A percentile compares a stretch with the other conserved stretches of the same genome.
These are phyloP conservation scores for Vitis amurensis DNA, from an alignment of 164 flowering plant genomes.

Conservation along the genomic window DNA sequence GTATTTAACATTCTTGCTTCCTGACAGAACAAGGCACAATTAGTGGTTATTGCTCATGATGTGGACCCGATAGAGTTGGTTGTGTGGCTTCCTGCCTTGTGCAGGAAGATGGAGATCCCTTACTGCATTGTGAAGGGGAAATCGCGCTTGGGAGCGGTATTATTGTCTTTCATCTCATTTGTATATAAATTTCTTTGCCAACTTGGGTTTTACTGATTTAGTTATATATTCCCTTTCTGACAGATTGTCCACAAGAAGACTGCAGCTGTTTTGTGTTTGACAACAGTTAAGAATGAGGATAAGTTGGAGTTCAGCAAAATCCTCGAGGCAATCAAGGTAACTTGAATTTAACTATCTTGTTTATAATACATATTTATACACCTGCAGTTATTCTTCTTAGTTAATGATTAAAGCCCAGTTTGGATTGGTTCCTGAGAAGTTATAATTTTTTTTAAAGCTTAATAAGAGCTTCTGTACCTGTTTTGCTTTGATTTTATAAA, in stretches of 20 bases:
- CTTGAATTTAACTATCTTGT: neutral
- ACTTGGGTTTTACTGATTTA: neutral
- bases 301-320: constrained; percentile 83
- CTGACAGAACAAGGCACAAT: constrained; percentile 76
- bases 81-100: constrained; percentile 86
- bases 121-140: constrained; percentile 86
- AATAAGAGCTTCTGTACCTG: no score
- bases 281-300: constrained; percentile 84
- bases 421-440: no score
- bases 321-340: constrained; percentile 80
- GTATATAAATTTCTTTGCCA: neutral
- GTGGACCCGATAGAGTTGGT: constrained; percentile 87
- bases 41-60: constrained; percentile 84
- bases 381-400: no score
- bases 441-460: no score
- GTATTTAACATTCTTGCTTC: neutral
- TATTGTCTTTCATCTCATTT: neutral
- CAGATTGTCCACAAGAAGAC: constrained; percentile 88
- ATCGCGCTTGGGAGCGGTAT: constrained; percentile 74
- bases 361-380: no score
- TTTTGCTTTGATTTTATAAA: no score
- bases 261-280: constrained; percentile 72
- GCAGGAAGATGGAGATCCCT: constrained; percentile 87
- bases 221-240: neutral
- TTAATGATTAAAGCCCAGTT: no score